Evolutionary conservation across 805 yeast genomes (phyloP).

Genomic region (Nadsonia fulvescens): DNA sequence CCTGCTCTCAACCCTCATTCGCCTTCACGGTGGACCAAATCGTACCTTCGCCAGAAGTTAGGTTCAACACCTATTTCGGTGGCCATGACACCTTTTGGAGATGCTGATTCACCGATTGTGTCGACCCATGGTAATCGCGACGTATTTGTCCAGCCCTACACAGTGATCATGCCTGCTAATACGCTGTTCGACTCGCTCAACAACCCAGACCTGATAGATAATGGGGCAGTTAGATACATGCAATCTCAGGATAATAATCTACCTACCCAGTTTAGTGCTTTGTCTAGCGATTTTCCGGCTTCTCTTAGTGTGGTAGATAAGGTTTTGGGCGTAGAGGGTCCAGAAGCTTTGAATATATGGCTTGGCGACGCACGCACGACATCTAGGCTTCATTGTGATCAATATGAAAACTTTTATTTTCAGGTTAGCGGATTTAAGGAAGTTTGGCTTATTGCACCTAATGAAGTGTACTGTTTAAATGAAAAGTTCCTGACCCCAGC

Average conservation of each 20-base stretch:
- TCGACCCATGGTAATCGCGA: slow-evolving; percentile 5
- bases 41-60: slow-evolving; percentile 3
- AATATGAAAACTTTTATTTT: slow-evolving; percentile 21
- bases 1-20: no score
- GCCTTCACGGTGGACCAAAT: slow-evolving; percentile 4
- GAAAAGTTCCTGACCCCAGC: slow-evolving; percentile 17
- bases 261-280: slow-evolving; percentile 11
- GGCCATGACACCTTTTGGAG: slow-evolving; percentile 20
- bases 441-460: slow-evolving; percentile 20
- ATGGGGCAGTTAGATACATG: slow-evolving; percentile 15
- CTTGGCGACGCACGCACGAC: slow-evolving; percentile 17
- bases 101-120: slow-evolving; percentile 21
- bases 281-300: slow-evolving; percentile 9
- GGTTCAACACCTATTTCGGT: slow-evolving; percentile 9
- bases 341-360: slow-evolving; percentile 24
- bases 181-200: slow-evolving; percentile 12
- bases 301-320: slow-evolving; percentile 10
- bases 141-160: slow-evolving; percentile 19
- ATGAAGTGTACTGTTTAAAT: slow-evolving; percentile 14
- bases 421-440: slow-evolving; percentile 20
- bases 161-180: slow-evolving; percentile 10
- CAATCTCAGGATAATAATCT: slow-evolving; percentile 23
- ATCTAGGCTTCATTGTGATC: slow-evolving; percentile 20
- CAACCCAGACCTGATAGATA: slow-evolving; percentile 2
- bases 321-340: slow-evolving; percentile 10